These are phyloP conservation scores for Auxenochlorella pyrenoidosa DNA, from an alignment of 139 green algal species.

Conservation along the genomic window DNA sequence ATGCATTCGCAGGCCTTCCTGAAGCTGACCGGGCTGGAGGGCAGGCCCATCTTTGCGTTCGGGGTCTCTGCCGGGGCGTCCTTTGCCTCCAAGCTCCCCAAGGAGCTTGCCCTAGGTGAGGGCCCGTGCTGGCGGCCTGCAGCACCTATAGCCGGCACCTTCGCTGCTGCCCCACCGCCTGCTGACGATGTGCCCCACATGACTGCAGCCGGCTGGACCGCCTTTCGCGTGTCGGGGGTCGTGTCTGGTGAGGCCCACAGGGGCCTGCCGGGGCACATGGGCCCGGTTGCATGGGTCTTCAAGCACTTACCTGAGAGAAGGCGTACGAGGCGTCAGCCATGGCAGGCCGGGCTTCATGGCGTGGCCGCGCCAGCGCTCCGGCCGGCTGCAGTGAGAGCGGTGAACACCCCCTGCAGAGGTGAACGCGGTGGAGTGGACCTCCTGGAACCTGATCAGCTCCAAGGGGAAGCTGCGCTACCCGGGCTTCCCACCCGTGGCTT, in stretches of 20 bases:
- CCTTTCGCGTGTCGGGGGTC: not conserved
- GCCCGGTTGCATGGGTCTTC: too few species aligned
- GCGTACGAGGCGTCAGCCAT: too few species aligned
- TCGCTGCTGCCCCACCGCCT: too few species aligned
- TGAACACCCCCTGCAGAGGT: conserved; percentile 8
- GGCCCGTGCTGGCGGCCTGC: too few species aligned
- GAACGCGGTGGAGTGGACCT: not conserved
- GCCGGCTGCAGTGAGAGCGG: too few species aligned
- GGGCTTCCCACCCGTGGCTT: conserved; percentile 14
- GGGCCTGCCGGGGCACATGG: too few species aligned
- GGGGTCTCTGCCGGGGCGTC: conserved; percentile 17
- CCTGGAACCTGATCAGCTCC: not conserved
- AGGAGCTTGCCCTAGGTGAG: not conserved
- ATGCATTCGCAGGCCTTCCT: conserved; percentile 38
- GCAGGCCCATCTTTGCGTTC: not conserved
- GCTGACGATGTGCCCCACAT: not conserved
- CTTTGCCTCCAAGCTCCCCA: conserved; percentile 11
- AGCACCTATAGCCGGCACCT: too few species aligned
- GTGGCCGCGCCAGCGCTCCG: too few species aligned
- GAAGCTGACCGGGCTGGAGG: not conserved
- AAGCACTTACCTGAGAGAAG: too few species aligned
- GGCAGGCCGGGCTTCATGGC: too few species aligned
- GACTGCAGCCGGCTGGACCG: not conserved
- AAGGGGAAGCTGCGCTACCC: not conserved
- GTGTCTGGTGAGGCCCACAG: conserved; percentile 19